Base-by-base conservation (phyloP, 495 filamentous ascomycete genomes). In the Xylaria longipes region DNA sequence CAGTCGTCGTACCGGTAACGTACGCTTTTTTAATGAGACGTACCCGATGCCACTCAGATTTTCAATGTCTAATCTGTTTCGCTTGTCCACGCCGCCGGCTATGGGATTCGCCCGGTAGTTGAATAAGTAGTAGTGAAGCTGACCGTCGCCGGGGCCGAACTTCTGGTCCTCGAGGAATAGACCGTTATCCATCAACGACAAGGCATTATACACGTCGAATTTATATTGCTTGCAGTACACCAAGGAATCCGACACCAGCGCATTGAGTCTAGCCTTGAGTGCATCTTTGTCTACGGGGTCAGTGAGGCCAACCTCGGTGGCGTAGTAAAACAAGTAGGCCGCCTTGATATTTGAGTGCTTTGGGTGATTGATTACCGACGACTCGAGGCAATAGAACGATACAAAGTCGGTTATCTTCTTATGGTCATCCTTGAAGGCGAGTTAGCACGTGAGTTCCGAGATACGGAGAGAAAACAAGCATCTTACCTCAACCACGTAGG, bases 271-370 rank as follows among this genome's bases (percentile, higher is more conserved):
- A 3, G 85, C 80, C 79, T 93, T 92, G 69, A 96, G 84, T 17
- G 86, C 87, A 43, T 87, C 80, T 71, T 82, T 84, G 64, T 86
- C 79, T 41, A 81, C 67, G 35, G 90, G 85, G 25, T 81, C 79
- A 0, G 81, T 80, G 75, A 98, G 93, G 5, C 91, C 96, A 2
- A 87, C 84, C 76, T 98, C 95, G 29, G 92, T 91, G 29, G 94
- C 96, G 74, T 98, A 98, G 83, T 99, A 99, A 83, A 93, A 99
- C 31, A 98, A 86, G 76, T 99, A 99, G 27, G 96, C 96, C 5
- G 94, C 97, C 45, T 89, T 89, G 73, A 99, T 88, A 56, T 86
- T 82, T 4, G 90, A 85, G 80, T 97, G 89, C 79, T 95, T 95
- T 27, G 87, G 83, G 76, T 92, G 88, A 48, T 89, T 85, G 68